Conservation (phyloP, 345 rosid genomes). For the Salix udensis region DNA sequence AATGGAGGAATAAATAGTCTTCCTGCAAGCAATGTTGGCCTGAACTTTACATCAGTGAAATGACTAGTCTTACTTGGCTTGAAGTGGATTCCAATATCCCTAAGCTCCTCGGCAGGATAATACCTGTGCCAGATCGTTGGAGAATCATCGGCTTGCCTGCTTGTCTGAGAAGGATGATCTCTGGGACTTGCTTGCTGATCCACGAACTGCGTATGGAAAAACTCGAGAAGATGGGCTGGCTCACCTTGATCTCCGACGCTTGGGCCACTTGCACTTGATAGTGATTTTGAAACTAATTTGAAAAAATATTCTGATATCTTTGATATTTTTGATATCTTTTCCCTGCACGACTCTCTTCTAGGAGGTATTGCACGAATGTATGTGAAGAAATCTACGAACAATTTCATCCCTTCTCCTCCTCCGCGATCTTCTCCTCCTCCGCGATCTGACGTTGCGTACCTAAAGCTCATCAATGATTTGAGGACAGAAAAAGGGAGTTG, state of each 20-base stretch:
- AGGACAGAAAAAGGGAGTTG: conserved; percentile 25
- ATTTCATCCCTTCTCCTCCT: background rate
- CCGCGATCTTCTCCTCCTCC: background rate
- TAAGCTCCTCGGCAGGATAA: background rate
- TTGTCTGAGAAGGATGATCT: background rate
- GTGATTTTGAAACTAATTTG: background rate
- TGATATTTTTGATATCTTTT: background rate
- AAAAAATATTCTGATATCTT: fast-evolving
- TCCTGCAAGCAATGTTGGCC: too few species aligned
- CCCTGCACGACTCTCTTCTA: background rate
- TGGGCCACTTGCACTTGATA: too few species aligned
- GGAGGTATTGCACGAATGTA: background rate
- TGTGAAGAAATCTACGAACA: background rate
- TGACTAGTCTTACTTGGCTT: background rate
- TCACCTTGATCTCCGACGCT: too few species aligned
- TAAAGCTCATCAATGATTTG: background rate
- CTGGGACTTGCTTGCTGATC: too few species aligned
- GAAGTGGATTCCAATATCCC: background rate
- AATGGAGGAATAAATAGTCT: conserved; percentile 12
- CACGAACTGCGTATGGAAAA: background rate
- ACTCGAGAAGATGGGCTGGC: background rate
- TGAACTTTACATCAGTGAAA: background rate
- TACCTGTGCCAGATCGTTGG: too few species aligned
- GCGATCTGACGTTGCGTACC: too few species aligned
- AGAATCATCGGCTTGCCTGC: too few species aligned